Percentiles rank a stretch among this genome's conserved stretches.
These are phyloP conservation scores for Ceriops tagal DNA, from an alignment of 345 rosid genomes.

Conservation along the genomic window DNA sequence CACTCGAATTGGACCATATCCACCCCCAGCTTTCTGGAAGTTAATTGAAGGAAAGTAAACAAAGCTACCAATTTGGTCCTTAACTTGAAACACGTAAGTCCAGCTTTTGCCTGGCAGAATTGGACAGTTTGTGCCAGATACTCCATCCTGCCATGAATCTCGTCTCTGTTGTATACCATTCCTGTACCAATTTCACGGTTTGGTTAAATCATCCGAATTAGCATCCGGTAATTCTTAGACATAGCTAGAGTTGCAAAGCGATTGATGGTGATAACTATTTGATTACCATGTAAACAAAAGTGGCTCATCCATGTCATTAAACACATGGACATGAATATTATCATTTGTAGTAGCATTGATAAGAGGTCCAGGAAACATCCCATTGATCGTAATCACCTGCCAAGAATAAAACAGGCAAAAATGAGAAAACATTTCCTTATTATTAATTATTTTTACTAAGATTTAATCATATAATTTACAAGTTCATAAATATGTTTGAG, in stretches of 20 bases:
- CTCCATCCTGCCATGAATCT: conserved; percentile 31
- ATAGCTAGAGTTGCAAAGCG: too few species aligned
- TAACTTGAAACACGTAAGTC: conserved; percentile 18
- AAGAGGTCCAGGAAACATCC: conserved; percentile 31
- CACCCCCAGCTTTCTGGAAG: conserved; percentile 23
- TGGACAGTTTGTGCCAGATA: conserved; percentile 25
- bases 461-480: too few species aligned
- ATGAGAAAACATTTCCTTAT: too few species aligned
- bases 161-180: conserved; percentile 24
- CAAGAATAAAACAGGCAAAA: background rate
- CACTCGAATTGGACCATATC: conserved; percentile 18
- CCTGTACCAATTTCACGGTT: conserved; percentile 6
- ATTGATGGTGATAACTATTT: background rate
- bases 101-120: conserved; percentile 15
- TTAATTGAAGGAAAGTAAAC: conserved; percentile 17
- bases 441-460: too few species aligned
- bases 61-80: conserved; percentile 25
- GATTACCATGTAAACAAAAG: conserved; percentile 26
- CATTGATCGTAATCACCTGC: conserved; percentile 29
- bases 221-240: too few species aligned
- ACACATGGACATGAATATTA: conserved; percentile 18
- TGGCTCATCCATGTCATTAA: conserved; percentile 27
- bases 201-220: background rate
- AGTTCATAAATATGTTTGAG: too few species aligned
- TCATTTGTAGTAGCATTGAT: conserved; percentile 26